phyloP scores from a whole-genome alignment of 225 moss, liverwort and hornwort species.

The Thuidium tamariscinum region DNA sequence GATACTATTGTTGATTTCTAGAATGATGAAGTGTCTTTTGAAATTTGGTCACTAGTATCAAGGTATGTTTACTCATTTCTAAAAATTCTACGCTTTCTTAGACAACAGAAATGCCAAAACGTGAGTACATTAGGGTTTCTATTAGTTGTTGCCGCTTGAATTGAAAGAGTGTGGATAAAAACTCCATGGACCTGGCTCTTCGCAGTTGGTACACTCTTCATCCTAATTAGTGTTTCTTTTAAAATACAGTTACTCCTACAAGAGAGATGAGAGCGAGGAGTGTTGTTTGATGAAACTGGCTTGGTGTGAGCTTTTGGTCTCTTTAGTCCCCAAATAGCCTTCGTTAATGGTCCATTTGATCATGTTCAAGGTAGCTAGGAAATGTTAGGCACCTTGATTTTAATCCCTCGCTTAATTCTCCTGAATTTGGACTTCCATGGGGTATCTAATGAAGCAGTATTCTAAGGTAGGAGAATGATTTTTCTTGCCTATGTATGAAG shows the following conservation, averaged over 20 bases:
- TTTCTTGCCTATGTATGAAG: not conserved
- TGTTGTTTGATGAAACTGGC: not conserved
- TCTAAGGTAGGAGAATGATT: not conserved
- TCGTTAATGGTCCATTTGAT: not conserved
- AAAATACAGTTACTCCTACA: not conserved
- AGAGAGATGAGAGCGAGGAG: not conserved
- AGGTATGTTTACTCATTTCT: no score
- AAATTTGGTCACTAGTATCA: no score
- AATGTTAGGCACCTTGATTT: not conserved
- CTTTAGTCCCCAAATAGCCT: not conserved
- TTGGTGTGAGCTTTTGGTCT: not conserved
- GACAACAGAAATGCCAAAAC: no score
- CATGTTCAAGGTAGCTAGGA: not conserved
- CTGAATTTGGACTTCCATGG: not conserved
- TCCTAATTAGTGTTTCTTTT: not conserved
- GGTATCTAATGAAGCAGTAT: not conserved
- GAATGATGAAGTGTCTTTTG: no score
- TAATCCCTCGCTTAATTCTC: not conserved
- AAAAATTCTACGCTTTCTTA: no score
- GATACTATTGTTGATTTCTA: no score
- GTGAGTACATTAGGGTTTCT: no score
- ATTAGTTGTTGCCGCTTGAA: no score
- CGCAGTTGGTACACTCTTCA: constrained; percentile 15
- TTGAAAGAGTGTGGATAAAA: no score
- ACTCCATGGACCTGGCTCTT: constrained; percentile 36